A percentile compares a stretch with the other conserved stretches of the same genome.
Evolutionary conservation across 768 basidiomycete genomes (phyloP).

Genomic region (Boletus speciosus): DNA sequence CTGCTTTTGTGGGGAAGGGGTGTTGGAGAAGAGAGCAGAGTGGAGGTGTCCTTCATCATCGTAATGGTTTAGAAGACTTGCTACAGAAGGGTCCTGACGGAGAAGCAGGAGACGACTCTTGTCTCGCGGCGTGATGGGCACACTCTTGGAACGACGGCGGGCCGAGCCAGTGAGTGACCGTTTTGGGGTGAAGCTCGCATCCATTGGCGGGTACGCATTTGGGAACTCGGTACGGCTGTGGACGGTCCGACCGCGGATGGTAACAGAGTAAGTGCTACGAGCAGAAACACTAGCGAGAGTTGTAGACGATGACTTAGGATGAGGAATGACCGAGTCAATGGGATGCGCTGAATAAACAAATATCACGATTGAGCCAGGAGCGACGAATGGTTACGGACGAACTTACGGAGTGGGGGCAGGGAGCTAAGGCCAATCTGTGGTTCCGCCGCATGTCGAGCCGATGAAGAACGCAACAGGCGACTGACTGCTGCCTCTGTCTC

Average conservation of each 20-base stretch:
- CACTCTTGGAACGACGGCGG: constrained; percentile 30
- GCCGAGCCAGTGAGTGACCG: constrained; percentile 28
- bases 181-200: constrained; percentile 24
- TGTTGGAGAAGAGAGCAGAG: constrained; percentile 61
- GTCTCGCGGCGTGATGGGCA: constrained; percentile 42
- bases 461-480: constrained; percentile 66
- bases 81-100: constrained; percentile 76
- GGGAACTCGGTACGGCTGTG: constrained; percentile 65
- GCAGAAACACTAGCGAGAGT: constrained; percentile 53
- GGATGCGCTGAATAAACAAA: constrained; percentile 51
- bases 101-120: constrained; percentile 55
- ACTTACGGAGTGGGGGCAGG: constrained; percentile 71
- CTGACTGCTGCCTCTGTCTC: constrained; percentile 45
- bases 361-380: not conserved
- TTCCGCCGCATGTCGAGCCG: constrained; percentile 58
- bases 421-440: constrained; percentile 53
- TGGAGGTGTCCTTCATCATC: constrained; percentile 68
- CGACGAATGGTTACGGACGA: not conserved
- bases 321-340: constrained; percentile 53
- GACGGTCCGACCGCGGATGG: constrained; percentile 59
- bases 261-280: constrained; percentile 68
- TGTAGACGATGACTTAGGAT: constrained; percentile 47
- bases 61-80: constrained; percentile 67
- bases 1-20: constrained; percentile 33
- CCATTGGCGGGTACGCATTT: constrained; percentile 49